Percentiles rank a stretch among this genome's conserved stretches.
Conservation (phyloP, 495 filamentous ascomycete genomes). For the Talaromyces trachyspermus region DNA sequence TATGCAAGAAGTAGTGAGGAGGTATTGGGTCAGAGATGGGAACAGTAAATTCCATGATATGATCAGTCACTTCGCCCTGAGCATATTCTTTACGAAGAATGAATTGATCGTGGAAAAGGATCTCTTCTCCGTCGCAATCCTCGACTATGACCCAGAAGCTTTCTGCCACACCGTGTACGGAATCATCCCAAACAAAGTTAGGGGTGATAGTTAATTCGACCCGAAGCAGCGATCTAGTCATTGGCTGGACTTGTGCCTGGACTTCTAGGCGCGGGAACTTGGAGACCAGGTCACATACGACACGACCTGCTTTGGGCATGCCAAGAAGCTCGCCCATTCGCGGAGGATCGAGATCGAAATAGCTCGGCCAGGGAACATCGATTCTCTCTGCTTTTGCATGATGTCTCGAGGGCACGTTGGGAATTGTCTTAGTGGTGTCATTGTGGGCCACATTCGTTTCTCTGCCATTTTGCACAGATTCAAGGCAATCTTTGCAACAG, state of each 20-base stretch:
- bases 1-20: constrained; percentile 94
- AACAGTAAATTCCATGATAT: constrained; percentile 95
- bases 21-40: constrained; percentile 97
- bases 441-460: constrained; percentile 98
- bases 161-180: constrained; percentile 78
- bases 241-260: constrained; percentile 85
- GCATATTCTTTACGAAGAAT: constrained; percentile 83
- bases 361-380: constrained; percentile 86
- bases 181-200: constrained; percentile 94
- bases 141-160: constrained; percentile 96
- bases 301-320: constrained; percentile 80
- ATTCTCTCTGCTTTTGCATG: constrained; percentile 88
- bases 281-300: constrained; percentile 75
- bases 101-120: constrained; percentile 94
- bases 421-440: constrained; percentile 93
- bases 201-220: constrained; percentile 89
- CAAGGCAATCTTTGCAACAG: constrained; percentile 84
- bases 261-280: constrained; percentile 92
- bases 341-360: constrained; percentile 93
- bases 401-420: constrained; percentile 75
- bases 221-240: constrained; percentile 93
- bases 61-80: constrained; percentile 73
- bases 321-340: constrained; percentile 95
- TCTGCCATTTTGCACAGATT: constrained; percentile 99
- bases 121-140: constrained; percentile 95